These are phyloP conservation scores for Leccinum solheimii DNA, from an alignment of 1,284 basidiomycete species.

Conservation along the genomic window DNA sequence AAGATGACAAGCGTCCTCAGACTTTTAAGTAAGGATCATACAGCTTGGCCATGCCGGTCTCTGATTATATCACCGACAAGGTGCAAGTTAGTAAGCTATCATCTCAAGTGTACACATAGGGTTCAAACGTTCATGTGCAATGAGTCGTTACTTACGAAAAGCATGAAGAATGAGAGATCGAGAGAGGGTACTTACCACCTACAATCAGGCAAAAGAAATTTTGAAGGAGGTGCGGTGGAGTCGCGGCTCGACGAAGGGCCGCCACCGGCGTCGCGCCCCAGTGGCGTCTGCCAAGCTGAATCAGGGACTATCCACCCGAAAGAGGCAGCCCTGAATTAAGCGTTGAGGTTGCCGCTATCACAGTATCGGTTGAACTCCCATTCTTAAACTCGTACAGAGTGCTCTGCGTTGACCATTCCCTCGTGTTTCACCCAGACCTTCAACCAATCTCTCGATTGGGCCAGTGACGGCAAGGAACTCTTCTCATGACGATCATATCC, in stretches of 20 bases:
- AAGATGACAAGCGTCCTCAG: neutral
- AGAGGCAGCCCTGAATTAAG: no score
- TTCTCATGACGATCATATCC: neutral
- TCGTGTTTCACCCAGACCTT: neutral
- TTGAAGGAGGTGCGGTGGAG: neutral
- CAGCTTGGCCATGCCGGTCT: neutral
- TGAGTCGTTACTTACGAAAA: neutral
- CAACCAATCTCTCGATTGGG: neutral
- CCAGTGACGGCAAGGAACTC: neutral
- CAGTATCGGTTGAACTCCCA: no score
- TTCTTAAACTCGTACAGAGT: no score
- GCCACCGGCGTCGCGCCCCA: neutral
- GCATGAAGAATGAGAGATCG: neutral
- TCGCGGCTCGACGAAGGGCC: neutral
- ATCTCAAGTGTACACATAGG: neutral
- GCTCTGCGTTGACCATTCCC: no score
- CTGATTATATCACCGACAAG: neutral
- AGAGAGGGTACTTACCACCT: neutral
- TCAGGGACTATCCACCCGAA: no score
- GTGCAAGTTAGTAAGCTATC: neutral
- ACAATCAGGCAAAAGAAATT: neutral
- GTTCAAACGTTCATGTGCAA: neutral
- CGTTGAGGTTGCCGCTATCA: no score
- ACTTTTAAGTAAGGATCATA: neutral
- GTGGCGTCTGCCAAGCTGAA: neutral